These are phyloP conservation scores for Lachnellula willkommii DNA, from an alignment of 2,329 filamentous ascomycete genomes.

Conservation along the genomic window DNA sequence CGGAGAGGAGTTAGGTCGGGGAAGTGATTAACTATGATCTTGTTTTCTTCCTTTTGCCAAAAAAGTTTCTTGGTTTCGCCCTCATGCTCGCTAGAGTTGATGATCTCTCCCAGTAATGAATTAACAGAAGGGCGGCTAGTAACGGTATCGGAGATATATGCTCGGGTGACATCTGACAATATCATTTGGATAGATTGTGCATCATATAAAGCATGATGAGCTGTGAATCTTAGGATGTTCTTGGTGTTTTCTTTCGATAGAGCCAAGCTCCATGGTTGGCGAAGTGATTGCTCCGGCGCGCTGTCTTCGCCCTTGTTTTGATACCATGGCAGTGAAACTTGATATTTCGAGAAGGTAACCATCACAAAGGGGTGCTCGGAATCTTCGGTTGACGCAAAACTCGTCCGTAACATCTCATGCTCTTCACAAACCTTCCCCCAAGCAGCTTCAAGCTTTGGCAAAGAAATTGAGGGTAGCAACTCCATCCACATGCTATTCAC, in stretches of 20 bases:
- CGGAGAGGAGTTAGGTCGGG: slow-evolving; percentile 66
- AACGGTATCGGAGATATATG: slow-evolving; percentile 32
- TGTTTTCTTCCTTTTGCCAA: slow-evolving; percentile 55
- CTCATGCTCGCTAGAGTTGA: slow-evolving; percentile 33
- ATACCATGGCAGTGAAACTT: slow-evolving; percentile 37
- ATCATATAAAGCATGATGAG: slow-evolving; percentile 81
- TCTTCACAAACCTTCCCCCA: slow-evolving; percentile 51
- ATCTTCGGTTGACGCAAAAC: slow-evolving; percentile 61
- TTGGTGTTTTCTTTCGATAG: slow-evolving; percentile 6
- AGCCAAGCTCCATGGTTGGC: slow-evolving; percentile 27
- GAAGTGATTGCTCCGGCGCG: slow-evolving; percentile 8
- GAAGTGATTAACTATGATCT: slow-evolving; percentile 61
- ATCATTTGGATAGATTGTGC: slow-evolving; percentile 66
- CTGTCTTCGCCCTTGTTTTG: slow-evolving; percentile 14
- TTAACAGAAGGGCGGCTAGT: slow-evolving; percentile 34
- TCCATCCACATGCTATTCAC: slow-evolving; percentile 64
- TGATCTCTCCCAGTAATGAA: slow-evolving; percentile 39
- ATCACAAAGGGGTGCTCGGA: slow-evolving; percentile 64
- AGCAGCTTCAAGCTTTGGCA: slow-evolving; percentile 44
- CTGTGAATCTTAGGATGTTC: slow-evolving; percentile 23
- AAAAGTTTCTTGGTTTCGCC: slow-evolving; percentile 43
- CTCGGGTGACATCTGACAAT: slow-evolving; percentile 50
- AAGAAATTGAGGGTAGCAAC: slow-evolving; percentile 38
- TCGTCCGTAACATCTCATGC: slow-evolving; percentile 71
- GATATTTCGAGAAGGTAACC: slow-evolving; percentile 51